Evolutionary conservation across 768 basidiomycete species (phyloP).

Genomic region (Naganishia onofrii): DNA sequence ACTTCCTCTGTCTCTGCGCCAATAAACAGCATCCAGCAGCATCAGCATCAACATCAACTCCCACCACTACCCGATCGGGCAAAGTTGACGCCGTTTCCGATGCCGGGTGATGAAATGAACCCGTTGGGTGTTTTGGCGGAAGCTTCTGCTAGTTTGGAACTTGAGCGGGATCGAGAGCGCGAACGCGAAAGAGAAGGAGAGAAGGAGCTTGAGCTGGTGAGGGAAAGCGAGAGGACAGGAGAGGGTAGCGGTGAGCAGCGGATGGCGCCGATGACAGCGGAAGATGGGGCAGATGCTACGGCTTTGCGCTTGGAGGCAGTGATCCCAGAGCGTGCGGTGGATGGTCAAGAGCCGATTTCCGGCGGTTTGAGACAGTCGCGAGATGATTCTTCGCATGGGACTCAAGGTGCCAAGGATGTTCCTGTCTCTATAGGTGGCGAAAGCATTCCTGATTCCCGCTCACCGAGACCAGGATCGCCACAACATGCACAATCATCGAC

Average conservation of each 20-base stretch:
- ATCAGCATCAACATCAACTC: background rate
- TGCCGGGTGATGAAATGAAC: conserved; percentile 41
- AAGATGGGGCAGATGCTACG: background rate
- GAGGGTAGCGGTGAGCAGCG: background rate
- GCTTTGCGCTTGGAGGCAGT: no score
- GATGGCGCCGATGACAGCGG: background rate
- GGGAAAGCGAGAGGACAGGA: background rate
- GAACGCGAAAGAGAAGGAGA: conserved; percentile 9
- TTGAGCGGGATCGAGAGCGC: background rate
- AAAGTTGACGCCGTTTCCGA: conserved; percentile 37
- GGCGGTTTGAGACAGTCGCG: no score
- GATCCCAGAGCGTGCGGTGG: no score
- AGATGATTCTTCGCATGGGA: no score
- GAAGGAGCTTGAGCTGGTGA: background rate
- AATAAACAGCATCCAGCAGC: background rate
- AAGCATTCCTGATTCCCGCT: no score
- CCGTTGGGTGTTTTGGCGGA: conserved; percentile 41
- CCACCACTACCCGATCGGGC: conserved; percentile 18
- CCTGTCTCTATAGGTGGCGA: no score
- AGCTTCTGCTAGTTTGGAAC: conserved; percentile 28
- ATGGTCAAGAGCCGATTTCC: no score
- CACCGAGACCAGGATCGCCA: no score
- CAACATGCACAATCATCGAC: background rate
- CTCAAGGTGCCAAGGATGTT: no score
- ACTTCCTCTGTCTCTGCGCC: no score